Base-by-base conservation (phyloP, 1,139 yeast genomes). In the Candida sanyaensis region DNA sequence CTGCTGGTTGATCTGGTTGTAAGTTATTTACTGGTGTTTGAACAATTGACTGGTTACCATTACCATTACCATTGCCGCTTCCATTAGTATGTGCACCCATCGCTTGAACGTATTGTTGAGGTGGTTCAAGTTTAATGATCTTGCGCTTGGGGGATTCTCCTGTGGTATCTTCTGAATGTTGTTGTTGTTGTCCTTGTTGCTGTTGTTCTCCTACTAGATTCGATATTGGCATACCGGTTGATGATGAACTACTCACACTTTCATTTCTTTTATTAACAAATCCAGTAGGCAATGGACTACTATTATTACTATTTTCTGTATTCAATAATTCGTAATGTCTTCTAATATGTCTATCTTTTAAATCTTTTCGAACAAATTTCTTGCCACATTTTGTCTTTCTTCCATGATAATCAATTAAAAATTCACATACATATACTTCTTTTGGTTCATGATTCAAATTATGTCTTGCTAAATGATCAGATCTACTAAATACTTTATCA, bases 391-490 rank as follows among this genome's bases (percentile, higher is more conserved):
- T 48, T 11, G 42, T 38, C 40, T 49, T 52, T 3, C 52, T 55
- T 1, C 67, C 69, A 34, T 64, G 67, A 31, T 57, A 58, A 34
- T 64, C 69, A 7, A 66, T 53, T 7, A 63, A 54, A 48, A 60
- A 69, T 32, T 66, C 68, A 57, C 80, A 75, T 32, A 62, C 62
- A 53, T 54, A 57, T 6, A 56, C 60, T 26, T 62, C 60, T 50
- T 53, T 55, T 5, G 75, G 73, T 41, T 69, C 71, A 51, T 75
- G 80, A 53, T 75, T 75, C 47, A 74, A 63, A 51, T 70, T 65
- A 51, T 75, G 80, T 31, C 80, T 55, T 1, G 75, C 66, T 21
- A 75, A 55, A 55, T 75, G 80, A 54, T 75, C 80, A 0, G 74
- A 64, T 26, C 80, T 57, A 29, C 73, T 62, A 48, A 74, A 75